phyloP scores from a whole-genome alignment of 1,284 basidiomycete species.

The Entoloma clypeatum region DNA sequence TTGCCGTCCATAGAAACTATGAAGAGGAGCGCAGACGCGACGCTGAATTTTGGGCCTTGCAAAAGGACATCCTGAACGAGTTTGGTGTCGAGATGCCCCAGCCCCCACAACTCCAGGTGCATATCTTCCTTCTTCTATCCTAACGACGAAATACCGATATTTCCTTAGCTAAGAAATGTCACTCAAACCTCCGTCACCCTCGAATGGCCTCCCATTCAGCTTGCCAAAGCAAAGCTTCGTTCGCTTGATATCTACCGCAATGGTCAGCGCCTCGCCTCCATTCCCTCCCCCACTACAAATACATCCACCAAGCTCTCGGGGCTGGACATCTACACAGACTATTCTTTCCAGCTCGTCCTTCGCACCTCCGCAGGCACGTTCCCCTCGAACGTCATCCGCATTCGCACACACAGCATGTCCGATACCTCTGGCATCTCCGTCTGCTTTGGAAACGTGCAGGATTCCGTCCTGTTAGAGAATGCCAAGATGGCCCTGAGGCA shows the following conservation, averaged over 20 bases:
- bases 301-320: slow-evolving; percentile 90
- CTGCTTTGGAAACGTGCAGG: slow-evolving; percentile 86
- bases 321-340: slow-evolving; percentile 83
- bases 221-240: slow-evolving; percentile 82
- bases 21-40: slow-evolving; percentile 80
- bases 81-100: slow-evolving; percentile 72
- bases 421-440: slow-evolving; percentile 92
- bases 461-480: slow-evolving; percentile 70
- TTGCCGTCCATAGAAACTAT: slow-evolving; percentile 84
- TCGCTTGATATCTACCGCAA: slow-evolving; percentile 91
- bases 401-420: slow-evolving; percentile 88
- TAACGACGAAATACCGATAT: background rate
- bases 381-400: slow-evolving; percentile 76
- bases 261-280: slow-evolving; percentile 79
- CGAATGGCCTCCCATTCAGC: slow-evolving; percentile 84
- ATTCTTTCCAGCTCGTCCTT: slow-evolving; percentile 88
- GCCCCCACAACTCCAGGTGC: slow-evolving; percentile 69
- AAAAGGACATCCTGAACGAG: slow-evolving; percentile 71
- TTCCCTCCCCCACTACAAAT: slow-evolving; percentile 77
- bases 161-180: slow-evolving; percentile 73
- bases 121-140: slow-evolving; percentile 17
- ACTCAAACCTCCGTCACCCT: slow-evolving; percentile 94
- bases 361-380: slow-evolving; percentile 88
- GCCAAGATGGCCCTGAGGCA: slow-evolving; percentile 73
- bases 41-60: slow-evolving; percentile 77